Base-by-base conservation (phyloP, 2,329 filamentous ascomycete species). In the Cryphonectria nitschkei region DNA sequence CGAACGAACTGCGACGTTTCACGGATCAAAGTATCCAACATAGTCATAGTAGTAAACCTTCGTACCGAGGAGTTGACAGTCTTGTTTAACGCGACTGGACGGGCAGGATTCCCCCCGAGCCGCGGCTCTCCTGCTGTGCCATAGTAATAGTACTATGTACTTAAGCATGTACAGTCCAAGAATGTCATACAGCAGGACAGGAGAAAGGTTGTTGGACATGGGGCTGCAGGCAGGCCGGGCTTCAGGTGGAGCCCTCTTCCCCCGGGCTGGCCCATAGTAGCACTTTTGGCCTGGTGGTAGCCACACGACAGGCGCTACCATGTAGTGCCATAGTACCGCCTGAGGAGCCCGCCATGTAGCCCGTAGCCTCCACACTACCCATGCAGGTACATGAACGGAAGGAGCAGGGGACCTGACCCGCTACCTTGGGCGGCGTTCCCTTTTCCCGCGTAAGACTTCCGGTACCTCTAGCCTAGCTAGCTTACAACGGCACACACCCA, bases 371-470 rank as follows among this genome's bases (percentile, higher is more conserved):
- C 66, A 58, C 56, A 43, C 41, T 26, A 68, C 68, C 71, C 68
- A 63, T 70, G 71, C 65, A 68, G 68, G 68, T 72, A 72, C 71
- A 64, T 72, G 46, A 60, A 41, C 37, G 52, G 58, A n/a, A 37
- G 61, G 46, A 54, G 63, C 62, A 67, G 65, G 65, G 68, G 52
- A 68, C 71, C 62, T 70, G 69, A 68, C 65, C 70, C 67, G 70
- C 67, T 67, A 70, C 65, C 67, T 66, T 68, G 46, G 68, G 68
- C 71, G 68, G 67, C 68, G 41, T 62, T 67, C 65, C 70, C 68
- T 68, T 70, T 68, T 70, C 71, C 67, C 71, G 71, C 71, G 68
- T 72, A 70, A 70, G 46, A 52, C 62, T 68, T 72, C 69, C 68
- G 63, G 70, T 72, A 72, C 70, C 67, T 69, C 26, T 58, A 32